Evolutionary conservation across 768 basidiomycete species (phyloP).

Genomic region (Imleria badia): DNA sequence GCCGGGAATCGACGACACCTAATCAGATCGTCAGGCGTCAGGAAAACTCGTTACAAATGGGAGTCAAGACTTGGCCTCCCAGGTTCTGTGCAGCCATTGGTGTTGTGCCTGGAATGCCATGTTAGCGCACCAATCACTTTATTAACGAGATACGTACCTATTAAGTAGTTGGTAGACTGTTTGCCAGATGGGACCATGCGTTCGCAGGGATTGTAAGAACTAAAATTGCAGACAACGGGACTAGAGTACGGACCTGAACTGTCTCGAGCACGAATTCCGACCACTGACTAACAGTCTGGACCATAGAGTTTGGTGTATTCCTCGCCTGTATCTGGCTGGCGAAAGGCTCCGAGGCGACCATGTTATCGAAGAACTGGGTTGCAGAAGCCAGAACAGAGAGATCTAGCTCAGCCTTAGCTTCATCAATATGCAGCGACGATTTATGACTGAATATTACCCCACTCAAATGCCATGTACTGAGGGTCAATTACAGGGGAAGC

Average conservation of each 20-base stretch:
- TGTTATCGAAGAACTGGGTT: not conserved
- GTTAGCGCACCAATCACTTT: not conserved
- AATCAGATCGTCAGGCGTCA: not conserved
- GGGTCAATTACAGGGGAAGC: constrained; percentile 2
- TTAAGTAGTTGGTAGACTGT: not conserved
- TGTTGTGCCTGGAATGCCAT: not conserved
- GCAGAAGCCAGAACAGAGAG: not conserved
- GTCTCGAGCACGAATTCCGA: not conserved
- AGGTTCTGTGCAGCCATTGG: not conserved
- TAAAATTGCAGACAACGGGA: not conserved
- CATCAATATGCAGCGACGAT: no score
- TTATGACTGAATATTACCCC: not conserved
- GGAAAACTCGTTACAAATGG: not conserved
- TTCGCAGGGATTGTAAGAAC: not conserved
- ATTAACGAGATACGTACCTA: not conserved
- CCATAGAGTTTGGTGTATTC: not conserved
- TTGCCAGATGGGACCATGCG: not conserved
- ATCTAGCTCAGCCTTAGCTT: not conserved
- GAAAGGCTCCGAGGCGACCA: not conserved
- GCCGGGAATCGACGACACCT: not conserved
- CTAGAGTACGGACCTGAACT: not conserved
- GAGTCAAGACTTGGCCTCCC: not conserved
- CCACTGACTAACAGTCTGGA: not conserved
- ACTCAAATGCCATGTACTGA: not conserved
- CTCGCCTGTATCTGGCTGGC: no score